Conservation (phyloP, 2,329 filamentous ascomycete genomes). For the Calonectria pauciramosa region DNA sequence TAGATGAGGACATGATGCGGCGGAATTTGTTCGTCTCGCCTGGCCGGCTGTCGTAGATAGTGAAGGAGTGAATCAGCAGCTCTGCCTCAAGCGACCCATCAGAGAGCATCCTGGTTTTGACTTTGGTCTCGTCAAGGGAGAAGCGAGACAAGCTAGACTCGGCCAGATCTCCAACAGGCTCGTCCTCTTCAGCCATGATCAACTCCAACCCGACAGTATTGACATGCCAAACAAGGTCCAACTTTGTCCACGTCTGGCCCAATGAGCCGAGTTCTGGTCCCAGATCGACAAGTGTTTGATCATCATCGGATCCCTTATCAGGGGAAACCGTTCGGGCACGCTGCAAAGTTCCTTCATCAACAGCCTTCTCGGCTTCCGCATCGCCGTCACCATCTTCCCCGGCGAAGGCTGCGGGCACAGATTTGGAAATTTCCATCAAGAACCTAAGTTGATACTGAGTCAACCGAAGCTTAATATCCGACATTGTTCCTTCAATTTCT, state of each 20-base stretch:
- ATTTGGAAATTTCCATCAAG: constrained; percentile 86
- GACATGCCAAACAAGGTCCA: constrained; percentile 92
- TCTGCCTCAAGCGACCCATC: constrained; percentile 94
- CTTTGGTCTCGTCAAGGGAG: constrained; percentile 90
- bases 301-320: constrained; percentile 50
- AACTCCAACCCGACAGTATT: constrained; percentile 91
- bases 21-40: constrained; percentile 95
- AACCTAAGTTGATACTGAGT: constrained; percentile 95
- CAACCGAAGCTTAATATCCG: constrained; percentile 89
- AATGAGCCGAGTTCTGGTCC: constrained; percentile 78
- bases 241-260: constrained; percentile 86
- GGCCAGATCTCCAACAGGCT: constrained; percentile 83
- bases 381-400: constrained; percentile 76
- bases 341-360: constrained; percentile 70
- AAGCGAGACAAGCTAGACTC: constrained; percentile 91
- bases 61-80: constrained; percentile 93
- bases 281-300: constrained; percentile 66
- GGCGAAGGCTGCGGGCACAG: constrained; percentile 89
- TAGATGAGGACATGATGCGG: constrained; percentile 97
- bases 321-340: constrained; percentile 59
- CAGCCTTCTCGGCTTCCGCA: constrained; percentile 80
- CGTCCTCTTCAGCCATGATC: constrained; percentile 80
- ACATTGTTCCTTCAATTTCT: constrained; percentile 92
- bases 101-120: constrained; percentile 94
- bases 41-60: constrained; percentile 91